phyloP scores from a whole-genome alignment of 2,329 filamentous ascomycete genomes.

The Ophiostoma triangulosporum region DNA sequence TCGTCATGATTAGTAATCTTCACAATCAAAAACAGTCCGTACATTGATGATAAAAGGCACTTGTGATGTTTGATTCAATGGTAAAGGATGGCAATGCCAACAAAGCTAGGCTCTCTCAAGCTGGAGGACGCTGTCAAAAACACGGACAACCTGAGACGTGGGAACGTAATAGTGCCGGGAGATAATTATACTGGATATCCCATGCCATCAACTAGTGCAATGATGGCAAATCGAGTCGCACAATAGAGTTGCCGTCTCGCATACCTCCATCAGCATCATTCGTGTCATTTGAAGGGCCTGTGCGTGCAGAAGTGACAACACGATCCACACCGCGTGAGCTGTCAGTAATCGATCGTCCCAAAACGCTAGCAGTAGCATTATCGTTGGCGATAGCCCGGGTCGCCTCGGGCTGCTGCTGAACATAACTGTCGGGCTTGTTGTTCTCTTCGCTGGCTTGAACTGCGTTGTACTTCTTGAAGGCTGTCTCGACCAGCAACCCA shows the following conservation, averaged over 20 bases:
- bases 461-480: constrained; percentile 25
- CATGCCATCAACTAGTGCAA: background rate
- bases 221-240: background rate
- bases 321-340: background rate
- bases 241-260: background rate
- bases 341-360: background rate
- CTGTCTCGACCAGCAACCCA: constrained; percentile 27
- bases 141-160: too few species aligned
- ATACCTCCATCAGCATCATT: background rate
- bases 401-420: constrained; percentile 9
- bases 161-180: too few species aligned
- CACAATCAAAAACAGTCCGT: too few species aligned
- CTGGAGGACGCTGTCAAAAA: too few species aligned
- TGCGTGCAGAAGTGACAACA: background rate
- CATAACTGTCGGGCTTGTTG: constrained; percentile 9
- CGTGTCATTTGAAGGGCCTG: background rate
- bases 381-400: background rate
- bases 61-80: too few species aligned
- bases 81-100: too few species aligned
- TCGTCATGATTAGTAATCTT: too few species aligned
- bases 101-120: too few species aligned
- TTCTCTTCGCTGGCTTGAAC: constrained; percentile 12
- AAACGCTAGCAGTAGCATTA: background rate
- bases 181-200: background rate
- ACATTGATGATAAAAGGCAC: too few species aligned